phyloP scores from a whole-genome alignment of 2,329 filamentous ascomycete genomes.

The Diaporthe ilicicola region DNA sequence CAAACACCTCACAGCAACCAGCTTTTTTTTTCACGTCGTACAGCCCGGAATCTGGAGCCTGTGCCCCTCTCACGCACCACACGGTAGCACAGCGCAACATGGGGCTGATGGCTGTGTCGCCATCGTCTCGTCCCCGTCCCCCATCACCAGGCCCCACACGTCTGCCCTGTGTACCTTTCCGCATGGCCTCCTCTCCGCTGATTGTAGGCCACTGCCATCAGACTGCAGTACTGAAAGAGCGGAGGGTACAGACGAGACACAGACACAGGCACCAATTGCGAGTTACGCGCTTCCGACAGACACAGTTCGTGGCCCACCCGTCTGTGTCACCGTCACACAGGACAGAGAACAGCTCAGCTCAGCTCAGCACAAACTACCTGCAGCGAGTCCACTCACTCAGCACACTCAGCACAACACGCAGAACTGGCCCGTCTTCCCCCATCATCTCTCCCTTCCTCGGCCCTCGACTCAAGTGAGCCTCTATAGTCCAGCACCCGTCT shows the following conservation, averaged over 20 bases:
- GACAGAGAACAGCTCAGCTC: not conserved
- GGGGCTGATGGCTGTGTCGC: constrained; percentile 31
- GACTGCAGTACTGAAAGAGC: constrained; percentile 24
- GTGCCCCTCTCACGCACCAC: constrained; percentile 6
- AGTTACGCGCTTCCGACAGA: constrained; percentile 27
- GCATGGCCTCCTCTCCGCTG: constrained; percentile 22
- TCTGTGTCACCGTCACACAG: not conserved
- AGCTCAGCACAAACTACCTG: not conserved
- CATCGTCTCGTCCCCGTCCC: constrained; percentile 22
- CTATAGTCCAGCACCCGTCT: not conserved
- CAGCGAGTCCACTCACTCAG: not conserved
- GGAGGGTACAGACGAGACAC: constrained; percentile 17
- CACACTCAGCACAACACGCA: constrained; percentile 7
- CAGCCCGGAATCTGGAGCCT: constrained; percentile 28
- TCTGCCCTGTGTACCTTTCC: constrained; percentile 4
- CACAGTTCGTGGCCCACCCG: constrained; percentile 2
- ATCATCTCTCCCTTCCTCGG: not conserved
- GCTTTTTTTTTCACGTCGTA: constrained; percentile 14
- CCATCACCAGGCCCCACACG: not conserved
- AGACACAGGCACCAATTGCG: constrained; percentile 19
- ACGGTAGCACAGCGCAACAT: constrained; percentile 10
- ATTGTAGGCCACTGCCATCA: not conserved
- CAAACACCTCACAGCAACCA: not conserved
- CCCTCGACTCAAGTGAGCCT: constrained; percentile 5
- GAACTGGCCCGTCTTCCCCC: not conserved